Percentiles rank a stretch among this genome's conserved stretches.
Conservation (phyloP, 116 monocot species). For the Trichopus zeylanicus region DNA sequence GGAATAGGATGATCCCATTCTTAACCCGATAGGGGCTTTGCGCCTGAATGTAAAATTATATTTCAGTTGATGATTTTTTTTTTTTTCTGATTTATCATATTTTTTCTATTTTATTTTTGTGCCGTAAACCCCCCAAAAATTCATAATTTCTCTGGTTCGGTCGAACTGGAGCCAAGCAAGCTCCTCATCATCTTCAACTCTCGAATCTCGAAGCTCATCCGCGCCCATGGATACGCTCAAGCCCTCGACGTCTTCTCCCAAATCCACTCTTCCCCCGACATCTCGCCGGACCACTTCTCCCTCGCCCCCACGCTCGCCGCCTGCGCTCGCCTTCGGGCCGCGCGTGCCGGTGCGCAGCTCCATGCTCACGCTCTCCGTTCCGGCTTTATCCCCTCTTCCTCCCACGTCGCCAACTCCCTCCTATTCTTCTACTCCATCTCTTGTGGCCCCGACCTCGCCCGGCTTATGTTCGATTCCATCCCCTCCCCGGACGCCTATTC, state of each 20-base stretch:
- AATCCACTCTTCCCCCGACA: slow-evolving; percentile 8
- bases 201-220: slow-evolving; percentile 12
- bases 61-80: too few species aligned
- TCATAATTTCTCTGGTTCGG: too few species aligned
- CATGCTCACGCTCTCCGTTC: slow-evolving; percentile 18
- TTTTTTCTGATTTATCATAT: too few species aligned
- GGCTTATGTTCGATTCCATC: slow-evolving; percentile 20
- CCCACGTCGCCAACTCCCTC: slow-evolving; percentile 22
- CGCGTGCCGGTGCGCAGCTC: slow-evolving; percentile 4
- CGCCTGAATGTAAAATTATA: too few species aligned
- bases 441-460: slow-evolving; percentile 6
- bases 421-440: slow-evolving; percentile 26
- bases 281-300: slow-evolving; percentile 13
- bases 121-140: too few species aligned
- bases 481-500: slow-evolving; percentile 22
- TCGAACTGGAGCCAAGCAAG: neutral
- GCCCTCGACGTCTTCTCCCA: slow-evolving; percentile 13
- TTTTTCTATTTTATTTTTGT: too few species aligned
- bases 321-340: slow-evolving; percentile 9
- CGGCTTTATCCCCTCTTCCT: neutral
- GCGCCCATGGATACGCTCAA: slow-evolving; percentile 6
- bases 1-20: too few species aligned
- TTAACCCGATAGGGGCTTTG: too few species aligned
- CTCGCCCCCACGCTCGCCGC: slow-evolving; percentile 10
- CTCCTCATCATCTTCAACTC: slow-evolving; percentile 23